Conservation (phyloP, 2,329 filamentous ascomycete species). For the Fusarium vanettenii region DNA sequence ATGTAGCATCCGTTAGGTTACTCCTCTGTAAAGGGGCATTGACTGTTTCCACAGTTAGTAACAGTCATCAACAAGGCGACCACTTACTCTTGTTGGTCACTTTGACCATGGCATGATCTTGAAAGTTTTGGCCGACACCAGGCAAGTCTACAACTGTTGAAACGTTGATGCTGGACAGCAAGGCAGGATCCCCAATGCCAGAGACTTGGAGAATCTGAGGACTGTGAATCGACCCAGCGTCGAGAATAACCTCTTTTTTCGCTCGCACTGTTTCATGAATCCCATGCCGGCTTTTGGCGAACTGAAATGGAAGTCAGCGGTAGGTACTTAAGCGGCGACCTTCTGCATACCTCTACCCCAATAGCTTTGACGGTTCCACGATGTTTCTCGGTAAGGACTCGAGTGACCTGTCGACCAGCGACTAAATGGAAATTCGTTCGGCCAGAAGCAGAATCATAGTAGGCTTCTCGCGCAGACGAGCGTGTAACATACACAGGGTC, state of each 20-base stretch:
- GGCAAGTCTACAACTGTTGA: slow-evolving; percentile 56
- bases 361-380: slow-evolving; percentile 10
- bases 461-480: slow-evolving; percentile 34
- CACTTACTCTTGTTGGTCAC: slow-evolving; percentile 15
- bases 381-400: slow-evolving; percentile 26
- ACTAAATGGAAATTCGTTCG: slow-evolving; percentile 31
- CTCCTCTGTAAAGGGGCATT: slow-evolving; percentile 16
- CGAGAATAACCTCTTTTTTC: slow-evolving; percentile 54
- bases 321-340: neutral
- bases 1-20: slow-evolving; percentile 32
- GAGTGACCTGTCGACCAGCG: slow-evolving; percentile 30
- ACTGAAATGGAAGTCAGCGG: slow-evolving; percentile 3
- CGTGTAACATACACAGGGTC: slow-evolving; percentile 23
- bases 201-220: slow-evolving; percentile 61
- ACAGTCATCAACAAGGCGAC: neutral
- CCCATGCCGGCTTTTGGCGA: slow-evolving; percentile 2
- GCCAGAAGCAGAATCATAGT: slow-evolving; percentile 16
- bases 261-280: slow-evolving; percentile 11
- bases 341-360: slow-evolving; percentile 29
- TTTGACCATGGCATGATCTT: slow-evolving; percentile 49
- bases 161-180: slow-evolving; percentile 54
- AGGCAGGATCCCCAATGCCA: slow-evolving; percentile 56
- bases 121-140: slow-evolving; percentile 61
- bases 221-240: slow-evolving; percentile 54
- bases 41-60: neutral